Conservation (phyloP, 139 green algal species). For the Nannochloris sp. region DNA sequence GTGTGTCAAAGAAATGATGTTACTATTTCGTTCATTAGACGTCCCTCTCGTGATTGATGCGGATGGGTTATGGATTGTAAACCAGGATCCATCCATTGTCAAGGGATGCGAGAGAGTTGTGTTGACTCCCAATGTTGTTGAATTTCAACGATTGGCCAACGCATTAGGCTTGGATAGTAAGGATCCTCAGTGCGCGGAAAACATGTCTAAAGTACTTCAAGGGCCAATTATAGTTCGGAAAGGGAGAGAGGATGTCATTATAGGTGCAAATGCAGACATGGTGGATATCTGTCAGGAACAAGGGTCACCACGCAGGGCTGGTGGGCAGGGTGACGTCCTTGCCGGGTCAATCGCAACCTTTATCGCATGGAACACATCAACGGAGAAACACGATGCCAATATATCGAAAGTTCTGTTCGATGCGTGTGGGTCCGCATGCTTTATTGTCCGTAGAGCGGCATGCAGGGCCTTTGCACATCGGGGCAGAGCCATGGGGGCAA, state of each 20-base stretch:
- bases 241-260: constrained; percentile 29
- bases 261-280: constrained; percentile 1
- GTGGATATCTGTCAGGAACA: constrained; percentile 13
- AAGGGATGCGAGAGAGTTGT: constrained; percentile 32
- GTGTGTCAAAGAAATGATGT: constrained; percentile 24
- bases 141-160: constrained; percentile 37
- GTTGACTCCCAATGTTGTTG: constrained; percentile 50
- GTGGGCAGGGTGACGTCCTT: constrained; percentile 56
- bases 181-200: not conserved
- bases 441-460: constrained; percentile 16
- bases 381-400: not conserved
- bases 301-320: constrained; percentile 44
- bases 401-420: constrained; percentile 8
- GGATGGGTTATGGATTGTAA: constrained; percentile 49
- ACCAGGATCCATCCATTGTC: constrained; percentile 27
- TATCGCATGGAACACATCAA: constrained; percentile 29
- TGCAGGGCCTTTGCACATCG: constrained; percentile 12
- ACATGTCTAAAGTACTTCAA: constrained; percentile 15
- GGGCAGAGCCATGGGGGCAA: constrained; percentile 26
- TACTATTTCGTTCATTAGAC: not conserved
- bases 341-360: constrained; percentile 43
- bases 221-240: constrained; percentile 42
- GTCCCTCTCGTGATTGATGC: constrained; percentile 51
- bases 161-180: constrained; percentile 24
- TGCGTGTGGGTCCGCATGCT: constrained; percentile 28